phyloP scores from a whole-genome alignment of 805 yeast species.

The Candida incommunis region DNA sequence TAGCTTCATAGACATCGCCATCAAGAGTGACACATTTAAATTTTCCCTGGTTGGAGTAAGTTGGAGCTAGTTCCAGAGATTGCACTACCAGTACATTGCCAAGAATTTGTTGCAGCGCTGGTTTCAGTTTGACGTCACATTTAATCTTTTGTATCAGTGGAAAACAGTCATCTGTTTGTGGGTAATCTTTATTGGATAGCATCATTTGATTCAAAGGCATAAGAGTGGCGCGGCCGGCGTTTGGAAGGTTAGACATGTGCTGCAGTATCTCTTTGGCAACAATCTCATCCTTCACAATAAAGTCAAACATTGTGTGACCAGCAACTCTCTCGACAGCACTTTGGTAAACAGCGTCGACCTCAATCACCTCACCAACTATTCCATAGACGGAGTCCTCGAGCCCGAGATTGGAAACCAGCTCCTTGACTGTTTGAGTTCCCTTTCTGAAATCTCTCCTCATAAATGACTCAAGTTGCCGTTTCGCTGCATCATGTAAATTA shows the following conservation, averaged over 20 bases:
- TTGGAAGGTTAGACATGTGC: slow-evolving; percentile 45
- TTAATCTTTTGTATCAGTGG: slow-evolving; percentile 69
- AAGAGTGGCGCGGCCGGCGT: slow-evolving; percentile 77
- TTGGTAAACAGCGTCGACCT: slow-evolving; percentile 68
- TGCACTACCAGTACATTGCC: slow-evolving; percentile 54
- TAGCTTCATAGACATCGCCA: slow-evolving; percentile 78
- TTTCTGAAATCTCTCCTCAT: slow-evolving; percentile 33
- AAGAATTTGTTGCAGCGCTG: slow-evolving; percentile 68
- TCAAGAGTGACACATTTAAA: slow-evolving; percentile 75
- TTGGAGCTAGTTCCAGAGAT: background rate
- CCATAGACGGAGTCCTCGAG: slow-evolving; percentile 60
- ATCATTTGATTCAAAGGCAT: slow-evolving; percentile 70
- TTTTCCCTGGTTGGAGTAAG: slow-evolving; percentile 21
- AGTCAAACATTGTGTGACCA: slow-evolving; percentile 72
- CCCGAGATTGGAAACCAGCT: slow-evolving; percentile 45
- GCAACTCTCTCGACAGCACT: slow-evolving; percentile 83
- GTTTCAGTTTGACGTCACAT: slow-evolving; percentile 38
- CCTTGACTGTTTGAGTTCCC: slow-evolving; percentile 60
- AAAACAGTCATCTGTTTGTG: slow-evolving; percentile 51
- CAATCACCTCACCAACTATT: slow-evolving; percentile 69
- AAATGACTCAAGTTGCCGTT: background rate
- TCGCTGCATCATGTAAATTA: background rate
- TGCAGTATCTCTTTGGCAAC: slow-evolving; percentile 73
- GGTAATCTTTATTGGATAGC: slow-evolving; percentile 32
- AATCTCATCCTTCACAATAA: slow-evolving; percentile 77